Base-by-base conservation (phyloP, 345 rosid species). In the Sapria himalayana region DNA sequence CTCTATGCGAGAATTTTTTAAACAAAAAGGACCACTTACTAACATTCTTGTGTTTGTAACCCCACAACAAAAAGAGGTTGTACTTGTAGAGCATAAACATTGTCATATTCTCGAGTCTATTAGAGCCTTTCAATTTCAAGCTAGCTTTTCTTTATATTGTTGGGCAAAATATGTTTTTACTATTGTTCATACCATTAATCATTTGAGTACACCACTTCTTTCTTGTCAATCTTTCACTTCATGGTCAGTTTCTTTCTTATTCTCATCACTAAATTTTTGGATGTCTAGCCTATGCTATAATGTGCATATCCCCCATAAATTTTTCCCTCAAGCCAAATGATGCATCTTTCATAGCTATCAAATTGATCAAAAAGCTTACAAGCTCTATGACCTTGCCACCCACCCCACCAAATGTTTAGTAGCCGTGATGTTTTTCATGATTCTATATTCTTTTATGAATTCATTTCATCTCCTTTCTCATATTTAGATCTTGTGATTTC, bases 21-120 rank as follows among this genome's bases (percentile, higher is more conserved):
- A 1, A 15, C 14, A 1, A 23, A 0, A 25, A 2, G 22, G 22
- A 25, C 4, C 5, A 15, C 9, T 9, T 43, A 27, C 4, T 18
- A 43, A 29, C 0, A 43, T 5, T 18, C 9, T 17, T 27, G 47
- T 7, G 8, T 11, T 27, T 29, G 29, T 3, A 43, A n/a, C 22
- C 5, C 45, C 45, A 4, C 20, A 41, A 24, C 32, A 41, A n/a
- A n/a, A n/a, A n/a, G n/a, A n/a, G n/a, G n/a, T n/a, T 25, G n/a
- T 14, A 21, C 21, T 41, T 41, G 0, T 41, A 16, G 33, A 41
- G 1, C 19, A 0, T 9, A 41, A 41, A 9, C 33, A 41, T 9
- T 1, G 14, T 0, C 33, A 41, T 41, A 41, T 41, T 20, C 33
- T 41, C 27, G 7, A 24, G 13, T 7, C 21, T 0, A 22, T n/a